A percentile compares a stretch with the other conserved stretches of the same genome.
Evolutionary conservation across 768 basidiomycete genomes (phyloP).

Genomic region (Mycena vulgaris): DNA sequence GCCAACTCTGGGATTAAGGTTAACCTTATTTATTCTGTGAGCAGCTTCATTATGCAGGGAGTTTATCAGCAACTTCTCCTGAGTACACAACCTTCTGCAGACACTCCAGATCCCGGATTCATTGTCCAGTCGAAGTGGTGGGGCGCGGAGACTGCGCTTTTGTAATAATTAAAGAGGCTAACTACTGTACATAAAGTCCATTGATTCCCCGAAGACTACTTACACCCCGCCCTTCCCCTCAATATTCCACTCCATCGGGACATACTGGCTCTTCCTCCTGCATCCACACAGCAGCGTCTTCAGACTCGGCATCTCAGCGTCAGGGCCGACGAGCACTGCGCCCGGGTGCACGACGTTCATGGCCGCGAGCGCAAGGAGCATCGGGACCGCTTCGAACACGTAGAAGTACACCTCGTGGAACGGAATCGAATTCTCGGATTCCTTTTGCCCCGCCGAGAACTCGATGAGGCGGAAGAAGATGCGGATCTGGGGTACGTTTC

Average conservation of each 20-base stretch:
- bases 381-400: conserved; percentile 39
- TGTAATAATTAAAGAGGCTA: too few relatives aligned
- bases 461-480: conserved; percentile 40
- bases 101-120: too few relatives aligned
- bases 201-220: too few relatives aligned
- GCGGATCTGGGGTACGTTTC: conserved; percentile 32
- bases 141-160: too few relatives aligned
- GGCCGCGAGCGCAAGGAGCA: conserved; percentile 33
- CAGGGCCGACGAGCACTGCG: conserved; percentile 35
- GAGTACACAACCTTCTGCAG: too few relatives aligned
- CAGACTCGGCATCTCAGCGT: conserved; percentile 33
- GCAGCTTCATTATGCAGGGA: too few relatives aligned
- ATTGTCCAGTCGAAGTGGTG: too few relatives aligned
- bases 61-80: too few relatives aligned
- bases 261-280: conserved; percentile 15
- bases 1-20: too few relatives aligned
- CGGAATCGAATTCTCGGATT: conserved; percentile 21
- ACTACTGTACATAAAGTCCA: too few relatives aligned
- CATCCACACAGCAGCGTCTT: conserved; percentile 18
- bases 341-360: conserved; percentile 39
- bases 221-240: conserved; percentile 7
- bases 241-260: conserved; percentile 14
- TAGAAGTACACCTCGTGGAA: conserved; percentile 39
- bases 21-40: too few relatives aligned
- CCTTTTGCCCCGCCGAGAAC: conserved; percentile 31